Percentiles rank a stretch among this genome's conserved stretches.
These are phyloP conservation scores for Candida ascalaphidarum DNA, from an alignment of 805 yeast species.

Conservation along the genomic window DNA sequence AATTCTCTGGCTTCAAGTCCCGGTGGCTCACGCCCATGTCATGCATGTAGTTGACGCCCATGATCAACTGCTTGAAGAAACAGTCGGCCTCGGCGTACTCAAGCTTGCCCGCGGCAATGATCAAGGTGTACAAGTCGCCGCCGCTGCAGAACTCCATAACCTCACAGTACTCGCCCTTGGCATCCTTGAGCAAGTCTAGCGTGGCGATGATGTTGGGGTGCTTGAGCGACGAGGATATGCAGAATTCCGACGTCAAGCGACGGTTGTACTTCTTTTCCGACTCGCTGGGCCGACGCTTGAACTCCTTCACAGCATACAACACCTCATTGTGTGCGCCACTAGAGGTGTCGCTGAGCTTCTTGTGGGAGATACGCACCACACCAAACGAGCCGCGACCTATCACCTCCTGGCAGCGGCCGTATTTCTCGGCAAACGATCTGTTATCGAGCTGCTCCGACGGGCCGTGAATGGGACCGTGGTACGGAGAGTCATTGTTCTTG, in stretches of 20 bases:
- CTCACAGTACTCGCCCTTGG: conserved; percentile 75
- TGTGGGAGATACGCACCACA: conserved; percentile 82
- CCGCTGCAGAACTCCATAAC: conserved; percentile 83
- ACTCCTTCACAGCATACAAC: conserved; percentile 83
- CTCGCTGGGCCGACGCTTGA: conserved; percentile 54
- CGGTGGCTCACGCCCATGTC: conserved; percentile 85
- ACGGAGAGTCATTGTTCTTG: conserved; percentile 19
- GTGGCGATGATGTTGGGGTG: conserved; percentile 75
- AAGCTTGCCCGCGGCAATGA: conserved; percentile 67
- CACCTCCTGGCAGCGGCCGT: conserved; percentile 92
- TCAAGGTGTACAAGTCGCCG: conserved; percentile 70
- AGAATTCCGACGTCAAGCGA: conserved; percentile 73
- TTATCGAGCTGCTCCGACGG: conserved; percentile 22
- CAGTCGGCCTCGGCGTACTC: conserved; percentile 86
- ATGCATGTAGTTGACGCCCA: conserved; percentile 86
- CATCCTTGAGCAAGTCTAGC: conserved; percentile 69
- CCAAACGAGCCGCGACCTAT: conserved; percentile 94
- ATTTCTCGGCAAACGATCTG: conserved; percentile 72
- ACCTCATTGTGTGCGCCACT: conserved; percentile 29
- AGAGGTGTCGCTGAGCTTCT: conserved; percentile 24
- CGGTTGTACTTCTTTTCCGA: conserved; percentile 59
- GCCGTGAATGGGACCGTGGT: conserved; percentile 8
- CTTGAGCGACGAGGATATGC: conserved; percentile 70
- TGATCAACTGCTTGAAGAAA: conserved; percentile 74
- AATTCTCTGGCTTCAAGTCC: conserved; percentile 83